A percentile compares a stretch with the other conserved stretches of the same genome.
phyloP scores from a whole-genome alignment of 176 grass and related monocot species.

The Tuctoria greenei region DNA sequence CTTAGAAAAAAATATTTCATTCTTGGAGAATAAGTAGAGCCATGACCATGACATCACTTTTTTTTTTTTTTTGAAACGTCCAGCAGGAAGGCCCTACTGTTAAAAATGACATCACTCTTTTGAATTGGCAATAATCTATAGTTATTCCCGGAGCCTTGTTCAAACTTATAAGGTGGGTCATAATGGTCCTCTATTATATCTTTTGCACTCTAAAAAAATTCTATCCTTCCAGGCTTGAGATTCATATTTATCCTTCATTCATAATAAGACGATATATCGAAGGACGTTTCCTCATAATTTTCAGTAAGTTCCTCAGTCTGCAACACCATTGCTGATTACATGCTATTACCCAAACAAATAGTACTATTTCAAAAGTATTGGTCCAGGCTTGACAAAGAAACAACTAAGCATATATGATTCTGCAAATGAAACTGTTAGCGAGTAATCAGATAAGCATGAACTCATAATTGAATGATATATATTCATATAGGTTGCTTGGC shows the following conservation, averaged over 20 bases:
- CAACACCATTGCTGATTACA: too few relatives aligned
- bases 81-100: too few relatives aligned
- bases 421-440: not conserved
- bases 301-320: not conserved
- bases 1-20: not conserved
- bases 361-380: not conserved
- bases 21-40: not conserved
- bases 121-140: not conserved
- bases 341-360: not conserved
- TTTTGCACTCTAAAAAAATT: not conserved
- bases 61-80: too few relatives aligned
- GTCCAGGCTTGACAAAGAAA: not conserved
- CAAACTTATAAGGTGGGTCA: not conserved
- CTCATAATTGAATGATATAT: constrained; percentile 18
- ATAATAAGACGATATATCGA: not conserved
- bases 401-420: not conserved
- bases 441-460: constrained; percentile 8
- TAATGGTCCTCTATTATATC: not conserved
- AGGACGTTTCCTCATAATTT: not conserved
- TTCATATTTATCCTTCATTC: constrained; percentile 7
- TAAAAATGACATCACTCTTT: not conserved
- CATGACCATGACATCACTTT: not conserved
- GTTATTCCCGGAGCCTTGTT: constrained; percentile 13
- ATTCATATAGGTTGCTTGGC: constrained; percentile 20
- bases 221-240: not conserved